Evolutionary conservation across 202 grass and related monocot genomes (phyloP), one percentile per base, ranked within the genome.

Genomic region (Zoysia matrella): DNA sequence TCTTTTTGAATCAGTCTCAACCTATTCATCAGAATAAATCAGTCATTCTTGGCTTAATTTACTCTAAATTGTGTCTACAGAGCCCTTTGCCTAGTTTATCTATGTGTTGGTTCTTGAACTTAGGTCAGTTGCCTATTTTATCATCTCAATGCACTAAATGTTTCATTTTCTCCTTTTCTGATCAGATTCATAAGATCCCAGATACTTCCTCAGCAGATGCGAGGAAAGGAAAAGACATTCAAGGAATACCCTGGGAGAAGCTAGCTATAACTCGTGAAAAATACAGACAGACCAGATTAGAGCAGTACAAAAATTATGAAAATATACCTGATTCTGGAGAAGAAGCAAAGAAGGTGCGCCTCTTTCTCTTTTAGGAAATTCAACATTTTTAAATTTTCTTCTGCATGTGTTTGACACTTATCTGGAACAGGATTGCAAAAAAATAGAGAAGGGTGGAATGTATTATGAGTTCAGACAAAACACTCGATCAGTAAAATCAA

Each of bases 221-320:
- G 81, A 98, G 95, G 81, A 95, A 90, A 85, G 95, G 95, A 77
- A 95, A 90, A 78, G 95, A 98, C 54, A 98, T 98, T 53, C 96
- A 99, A 89, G 96, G 93, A 78, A 95, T 98, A 88, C 93, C 93
- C 60, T 99, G 95, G 96, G 78, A 88, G 18, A 84, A 45, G 52
- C 72, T 99, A 67, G 73, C 68, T 62, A 88, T 92, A 77, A 88
- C 92, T 9, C 79, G 92, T 65, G 90, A 95, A 47, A 90, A 81
- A 76, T 99, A 96, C 54, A 88, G 96, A 14, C 79, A 94, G 73
- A 90, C 92, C 41, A 91, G 96, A 84, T 72, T 99, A 84, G 92
- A 94, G 18, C 89, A 99, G 78, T 99, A 99, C 78, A 96, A 94
- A 57, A 99, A 96, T 75, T 99, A 99, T 52, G 96, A 96, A 72